Conservation (phyloP, 1,284 basidiomycete genomes). For the Gomphus bonarii region DNA sequence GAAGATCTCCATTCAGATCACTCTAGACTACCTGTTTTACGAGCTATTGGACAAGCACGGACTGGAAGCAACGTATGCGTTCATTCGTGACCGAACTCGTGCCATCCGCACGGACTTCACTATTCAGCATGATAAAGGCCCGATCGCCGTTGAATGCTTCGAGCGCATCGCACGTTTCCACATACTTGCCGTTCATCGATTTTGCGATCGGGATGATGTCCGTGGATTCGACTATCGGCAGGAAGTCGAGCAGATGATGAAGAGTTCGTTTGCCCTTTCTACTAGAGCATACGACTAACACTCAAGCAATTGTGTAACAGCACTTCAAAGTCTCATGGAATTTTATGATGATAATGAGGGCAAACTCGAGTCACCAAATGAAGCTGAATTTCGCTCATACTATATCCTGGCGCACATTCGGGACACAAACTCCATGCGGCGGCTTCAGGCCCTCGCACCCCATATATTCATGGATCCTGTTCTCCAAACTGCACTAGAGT, state of each 20-base stretch:
- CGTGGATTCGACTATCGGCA: slow-evolving; percentile 57
- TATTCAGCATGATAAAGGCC: slow-evolving; percentile 78
- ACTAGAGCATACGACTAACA: slow-evolving; percentile 1
- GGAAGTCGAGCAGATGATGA: slow-evolving; percentile 85
- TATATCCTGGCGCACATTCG: slow-evolving; percentile 87
- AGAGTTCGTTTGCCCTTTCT: slow-evolving; percentile 46
- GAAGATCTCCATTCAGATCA: slow-evolving; percentile 39
- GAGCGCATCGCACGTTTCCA: slow-evolving; percentile 93
- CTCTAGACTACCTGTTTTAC: slow-evolving; percentile 89
- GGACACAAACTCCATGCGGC: slow-evolving; percentile 58
- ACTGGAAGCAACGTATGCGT: slow-evolving; percentile 67
- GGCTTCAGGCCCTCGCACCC: slow-evolving; percentile 71
- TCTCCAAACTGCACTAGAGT: slow-evolving; percentile 72
- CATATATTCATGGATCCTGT: slow-evolving; percentile 64
- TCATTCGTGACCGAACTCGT: slow-evolving; percentile 89
- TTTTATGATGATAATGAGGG: slow-evolving; percentile 83
- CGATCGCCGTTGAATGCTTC: slow-evolving; percentile 79
- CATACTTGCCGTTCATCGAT: slow-evolving; percentile 77
- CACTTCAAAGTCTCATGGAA: slow-evolving; percentile 84
- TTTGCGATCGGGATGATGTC: slow-evolving; percentile 35
- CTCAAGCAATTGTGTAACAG: slow-evolving; percentile 29
- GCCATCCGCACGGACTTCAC: slow-evolving; percentile 91
- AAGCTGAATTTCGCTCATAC: slow-evolving; percentile 94
- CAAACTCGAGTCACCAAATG: slow-evolving; percentile 61
- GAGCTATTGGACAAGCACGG: slow-evolving; percentile 62